Conservation (phyloP, 768 basidiomycete genomes). For the Amanita polypyramis region DNA sequence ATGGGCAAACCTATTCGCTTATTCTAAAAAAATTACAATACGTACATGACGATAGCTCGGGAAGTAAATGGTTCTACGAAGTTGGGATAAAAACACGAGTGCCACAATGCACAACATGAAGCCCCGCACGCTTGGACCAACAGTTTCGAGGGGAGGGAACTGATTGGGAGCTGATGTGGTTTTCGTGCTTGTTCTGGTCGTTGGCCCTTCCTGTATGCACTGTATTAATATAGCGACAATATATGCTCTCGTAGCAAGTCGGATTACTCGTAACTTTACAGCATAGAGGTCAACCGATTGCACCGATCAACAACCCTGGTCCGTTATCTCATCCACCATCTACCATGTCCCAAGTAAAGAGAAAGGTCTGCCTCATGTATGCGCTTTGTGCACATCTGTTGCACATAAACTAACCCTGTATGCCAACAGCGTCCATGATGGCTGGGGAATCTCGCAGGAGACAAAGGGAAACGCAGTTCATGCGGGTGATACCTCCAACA, state of each 20-base stretch:
- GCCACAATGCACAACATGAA: conserved; percentile 83
- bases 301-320: neutral
- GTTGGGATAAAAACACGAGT: conserved; percentile 13
- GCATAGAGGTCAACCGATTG: no score
- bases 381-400: conserved; percentile 15
- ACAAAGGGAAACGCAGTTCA: conserved; percentile 83
- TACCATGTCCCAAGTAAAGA: conserved; percentile 39
- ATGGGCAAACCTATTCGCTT: conserved; percentile 98
- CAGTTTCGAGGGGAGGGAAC: conserved; percentile 57
- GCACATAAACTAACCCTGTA: neutral
- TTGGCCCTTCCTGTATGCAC: neutral
- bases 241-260: neutral
- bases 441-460: conserved; percentile 76
- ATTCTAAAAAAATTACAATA: conserved; percentile 43
- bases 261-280: no score
- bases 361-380: conserved; percentile 90
- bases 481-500: conserved; percentile 74
- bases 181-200: neutral
- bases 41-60: no score
- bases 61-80: neutral
- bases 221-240: conserved; percentile 20
- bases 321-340: conserved; percentile 1
- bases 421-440: conserved; percentile 75
- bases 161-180: conserved; percentile 85
- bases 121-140: conserved; percentile 99